Base-by-base conservation (phyloP, 139 green algal genomes). In the Coccomyxa sp. region DNA sequence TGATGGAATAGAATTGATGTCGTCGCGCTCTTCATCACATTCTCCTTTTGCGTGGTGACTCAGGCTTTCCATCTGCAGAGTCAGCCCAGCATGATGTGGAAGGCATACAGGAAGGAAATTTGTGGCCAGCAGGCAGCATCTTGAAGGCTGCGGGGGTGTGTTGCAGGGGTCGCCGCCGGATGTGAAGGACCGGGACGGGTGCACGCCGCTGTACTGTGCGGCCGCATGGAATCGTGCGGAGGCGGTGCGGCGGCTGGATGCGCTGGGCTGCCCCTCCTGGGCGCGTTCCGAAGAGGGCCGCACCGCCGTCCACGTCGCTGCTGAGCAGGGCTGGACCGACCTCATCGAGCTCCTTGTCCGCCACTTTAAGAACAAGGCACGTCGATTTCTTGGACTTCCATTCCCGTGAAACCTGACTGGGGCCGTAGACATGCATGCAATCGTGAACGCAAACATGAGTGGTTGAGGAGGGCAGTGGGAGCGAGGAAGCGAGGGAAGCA, bases 171-270 rank as follows among this genome's bases (percentile, higher is more conserved):
- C 82, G 21, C 58, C 81, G 17, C 74, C 87, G 10, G 77, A 23
- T 10, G 85, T 77, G 27, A 85, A 83, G 38, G 90, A 94, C 84
- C 67, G 90, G 10, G 90, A 94, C 59, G 90, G 90, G 27, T 94
- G 90, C 81, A 94, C 90, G 13, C 88, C 90, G 67, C 82, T 94
- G 78, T 92, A 93, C 63, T 91, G 86, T 38, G 90, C 90, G 4
- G 89, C 90, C 0, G 90, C 90, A 1, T 94, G 90, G 90, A 92
- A 93, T 16, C 83, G 85, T 0, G 86, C 84, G 10, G 90, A 86
- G 67, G 83, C 86, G 3, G 90, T 93, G 51, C 77, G 81, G 4
- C 30, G 85, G 79, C 82, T 94, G 58, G 86, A 88, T 58, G 67
- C 51, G 63, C 63, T 91, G 60, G 82, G 87, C 17, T 91, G 86